These are phyloP conservation scores for Wallacemonas sp. DNA, from an alignment of 208 protist species.

Conservation along the genomic window DNA sequence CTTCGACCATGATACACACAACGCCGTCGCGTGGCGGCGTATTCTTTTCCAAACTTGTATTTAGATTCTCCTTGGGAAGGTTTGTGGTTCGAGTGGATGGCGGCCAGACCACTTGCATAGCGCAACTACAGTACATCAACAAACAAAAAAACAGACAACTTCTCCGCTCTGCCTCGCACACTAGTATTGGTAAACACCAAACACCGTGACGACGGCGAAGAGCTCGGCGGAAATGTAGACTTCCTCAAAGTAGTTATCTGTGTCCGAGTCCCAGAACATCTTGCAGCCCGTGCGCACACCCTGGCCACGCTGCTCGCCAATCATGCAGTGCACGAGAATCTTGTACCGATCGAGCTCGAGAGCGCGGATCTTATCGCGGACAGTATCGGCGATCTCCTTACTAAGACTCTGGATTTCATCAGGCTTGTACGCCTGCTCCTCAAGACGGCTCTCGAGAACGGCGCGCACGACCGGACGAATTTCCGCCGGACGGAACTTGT, in stretches of 20 bases:
- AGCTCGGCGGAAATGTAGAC: conserved; percentile 90
- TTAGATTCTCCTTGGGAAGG: no score
- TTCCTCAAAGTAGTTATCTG: conserved; percentile 94
- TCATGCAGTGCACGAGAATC: conserved; percentile 93
- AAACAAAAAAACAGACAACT: conserved; percentile 14
- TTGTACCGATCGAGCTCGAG: conserved; percentile 94
- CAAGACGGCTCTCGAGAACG: conserved; percentile 76
- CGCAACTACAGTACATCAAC: neutral
- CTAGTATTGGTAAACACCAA: conserved; percentile 94
- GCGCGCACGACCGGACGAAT: conserved; percentile 78
- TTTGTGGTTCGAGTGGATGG: no score
- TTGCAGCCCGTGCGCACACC: conserved; percentile 92
- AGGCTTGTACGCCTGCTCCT: conserved; percentile 89
- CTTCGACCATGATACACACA: no score
- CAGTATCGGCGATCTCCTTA: conserved; percentile 91
- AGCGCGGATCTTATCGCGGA: conserved; percentile 81
- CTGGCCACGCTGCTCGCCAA: conserved; percentile 92
- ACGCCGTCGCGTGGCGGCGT: no score
- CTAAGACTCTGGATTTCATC: conserved; percentile 92
- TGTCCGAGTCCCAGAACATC: conserved; percentile 96
- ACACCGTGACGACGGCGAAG: conserved; percentile 93
- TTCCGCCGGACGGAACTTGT: conserved; percentile 85
- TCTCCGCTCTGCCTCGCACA: no score
- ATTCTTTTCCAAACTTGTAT: no score
- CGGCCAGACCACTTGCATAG: no score